Percentiles rank a stretch among this genome's conserved stretches.
These are phyloP conservation scores for Fistulinella prunicolor DNA, from an alignment of 768 basidiomycete genomes.

Conservation along the genomic window DNA sequence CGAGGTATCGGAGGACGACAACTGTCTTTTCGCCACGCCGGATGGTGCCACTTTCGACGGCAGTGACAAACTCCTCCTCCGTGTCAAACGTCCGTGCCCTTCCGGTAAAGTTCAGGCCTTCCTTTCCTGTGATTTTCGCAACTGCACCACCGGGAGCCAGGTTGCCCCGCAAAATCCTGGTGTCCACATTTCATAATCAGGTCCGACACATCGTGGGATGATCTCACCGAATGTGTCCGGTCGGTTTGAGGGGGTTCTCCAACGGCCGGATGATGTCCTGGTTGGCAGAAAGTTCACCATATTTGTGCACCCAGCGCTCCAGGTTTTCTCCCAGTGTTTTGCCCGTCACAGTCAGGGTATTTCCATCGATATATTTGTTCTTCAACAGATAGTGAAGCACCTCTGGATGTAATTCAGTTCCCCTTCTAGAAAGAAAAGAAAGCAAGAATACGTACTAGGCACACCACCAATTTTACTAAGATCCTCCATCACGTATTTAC, in stretches of 20 bases:
- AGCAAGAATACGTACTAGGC: conserved; percentile 61
- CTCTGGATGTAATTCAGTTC: conserved; percentile 43
- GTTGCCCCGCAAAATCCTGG: conserved; percentile 86
- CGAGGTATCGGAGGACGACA: conserved; percentile 91
- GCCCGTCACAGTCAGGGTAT: conserved; percentile 89
- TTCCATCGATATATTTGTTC: conserved; percentile 85
- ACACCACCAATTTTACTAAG: conserved; percentile 95
- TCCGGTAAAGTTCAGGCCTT: conserved; percentile 85
- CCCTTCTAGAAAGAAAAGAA: not conserved
- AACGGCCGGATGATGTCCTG: conserved; percentile 91
- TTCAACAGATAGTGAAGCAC: conserved; percentile 83
- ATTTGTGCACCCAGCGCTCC: conserved; percentile 79
- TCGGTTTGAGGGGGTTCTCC: conserved; percentile 81
- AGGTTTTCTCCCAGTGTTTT: conserved; percentile 89
- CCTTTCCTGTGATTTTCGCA: conserved; percentile 95
- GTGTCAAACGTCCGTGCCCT: conserved; percentile 91
- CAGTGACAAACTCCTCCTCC: conserved; percentile 83
- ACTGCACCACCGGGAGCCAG: conserved; percentile 95
- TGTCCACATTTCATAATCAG: not conserved
- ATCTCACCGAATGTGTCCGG: conserved; percentile 81
- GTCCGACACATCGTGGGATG: not conserved
- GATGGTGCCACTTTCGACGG: conserved; percentile 85
- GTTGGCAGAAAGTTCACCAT: conserved; percentile 66
- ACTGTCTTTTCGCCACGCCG: conserved; percentile 97
- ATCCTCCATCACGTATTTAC: conserved; percentile 99